Percentiles rank a stretch among this genome's conserved stretches.
Evolutionary conservation across 495 filamentous ascomycete species (phyloP).

Genomic region (Rhizodiscina lignyota): DNA sequence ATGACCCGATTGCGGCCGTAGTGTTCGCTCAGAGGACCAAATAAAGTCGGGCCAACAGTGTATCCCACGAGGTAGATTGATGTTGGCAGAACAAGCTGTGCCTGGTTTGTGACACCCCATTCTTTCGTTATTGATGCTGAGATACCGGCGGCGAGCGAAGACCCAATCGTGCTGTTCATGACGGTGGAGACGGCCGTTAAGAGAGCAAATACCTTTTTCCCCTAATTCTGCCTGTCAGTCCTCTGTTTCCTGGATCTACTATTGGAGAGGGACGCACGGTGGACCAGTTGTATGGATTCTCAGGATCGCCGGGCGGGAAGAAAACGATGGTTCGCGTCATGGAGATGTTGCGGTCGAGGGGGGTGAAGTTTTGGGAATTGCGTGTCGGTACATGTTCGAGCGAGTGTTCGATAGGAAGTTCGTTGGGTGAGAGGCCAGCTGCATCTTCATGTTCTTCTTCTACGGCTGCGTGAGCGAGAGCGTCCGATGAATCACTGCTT

Average conservation of each 20-base stretch:
- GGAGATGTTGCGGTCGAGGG: not conserved
- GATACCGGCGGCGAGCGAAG: slow-evolving; percentile 46
- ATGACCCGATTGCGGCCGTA: slow-evolving; percentile 51
- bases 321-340: slow-evolving; percentile 31
- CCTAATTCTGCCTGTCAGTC: no score
- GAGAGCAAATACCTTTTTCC: slow-evolving; percentile 40
- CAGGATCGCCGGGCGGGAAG: slow-evolving; percentile 31
- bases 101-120: slow-evolving; percentile 39
- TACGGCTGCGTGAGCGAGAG: no score
- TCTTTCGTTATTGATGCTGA: slow-evolving; percentile 38
- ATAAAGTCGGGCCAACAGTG: slow-evolving; percentile 45
- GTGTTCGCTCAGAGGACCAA: slow-evolving; percentile 54
- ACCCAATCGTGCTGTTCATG: slow-evolving; percentile 59
- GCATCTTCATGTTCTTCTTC: no score
- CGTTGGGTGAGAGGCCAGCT: no score
- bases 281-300: slow-evolving; percentile 42
- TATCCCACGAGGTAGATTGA: slow-evolving; percentile 63
- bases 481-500: no score
- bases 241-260: no score
- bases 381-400: no score
- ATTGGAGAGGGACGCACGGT: slow-evolving; percentile 19
- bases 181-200: slow-evolving; percentile 43
- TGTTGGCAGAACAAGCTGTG: slow-evolving; percentile 51
- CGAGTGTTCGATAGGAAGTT: no score
- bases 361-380: no score